Evolutionary conservation across 306 rosid species (phyloP).

Genomic region (Lathyrus aphaca): DNA sequence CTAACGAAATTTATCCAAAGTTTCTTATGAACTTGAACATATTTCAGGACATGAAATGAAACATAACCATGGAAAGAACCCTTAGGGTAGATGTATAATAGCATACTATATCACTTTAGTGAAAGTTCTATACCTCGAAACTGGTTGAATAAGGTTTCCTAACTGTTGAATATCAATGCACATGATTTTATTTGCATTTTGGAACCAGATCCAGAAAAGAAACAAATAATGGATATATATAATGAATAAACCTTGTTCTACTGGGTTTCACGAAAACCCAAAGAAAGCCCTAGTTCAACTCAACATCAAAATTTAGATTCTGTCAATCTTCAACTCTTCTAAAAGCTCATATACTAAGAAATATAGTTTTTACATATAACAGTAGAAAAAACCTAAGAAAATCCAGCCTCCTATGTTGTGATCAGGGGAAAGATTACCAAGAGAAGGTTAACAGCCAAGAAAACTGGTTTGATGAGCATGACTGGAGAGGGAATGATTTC

Average conservation of each 20-base stretch:
- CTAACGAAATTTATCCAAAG: background rate
- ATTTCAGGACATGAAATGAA: background rate
- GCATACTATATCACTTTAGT: background rate
- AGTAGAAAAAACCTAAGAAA: background rate
- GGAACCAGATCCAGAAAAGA: background rate
- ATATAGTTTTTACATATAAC: background rate
- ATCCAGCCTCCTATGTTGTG: background rate
- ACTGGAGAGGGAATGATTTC: background rate
- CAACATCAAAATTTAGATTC: background rate
- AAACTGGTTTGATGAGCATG: background rate
- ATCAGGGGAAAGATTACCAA: background rate
- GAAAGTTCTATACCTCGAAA: background rate
- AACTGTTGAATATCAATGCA: background rate
- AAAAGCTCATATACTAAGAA: background rate
- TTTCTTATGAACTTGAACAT: background rate
- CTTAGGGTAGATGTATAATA: background rate
- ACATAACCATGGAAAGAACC: background rate
- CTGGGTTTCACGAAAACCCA: background rate
- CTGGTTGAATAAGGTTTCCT: background rate
- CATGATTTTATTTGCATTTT: background rate
- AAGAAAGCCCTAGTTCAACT: background rate
- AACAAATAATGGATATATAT: background rate
- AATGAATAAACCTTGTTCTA: background rate
- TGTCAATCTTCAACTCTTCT: background rate
- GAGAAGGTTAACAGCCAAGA: background rate